These are phyloP conservation scores for Pseudevernia furfuracea DNA, from an alignment of 495 filamentous ascomycete genomes.

Conservation along the genomic window DNA sequence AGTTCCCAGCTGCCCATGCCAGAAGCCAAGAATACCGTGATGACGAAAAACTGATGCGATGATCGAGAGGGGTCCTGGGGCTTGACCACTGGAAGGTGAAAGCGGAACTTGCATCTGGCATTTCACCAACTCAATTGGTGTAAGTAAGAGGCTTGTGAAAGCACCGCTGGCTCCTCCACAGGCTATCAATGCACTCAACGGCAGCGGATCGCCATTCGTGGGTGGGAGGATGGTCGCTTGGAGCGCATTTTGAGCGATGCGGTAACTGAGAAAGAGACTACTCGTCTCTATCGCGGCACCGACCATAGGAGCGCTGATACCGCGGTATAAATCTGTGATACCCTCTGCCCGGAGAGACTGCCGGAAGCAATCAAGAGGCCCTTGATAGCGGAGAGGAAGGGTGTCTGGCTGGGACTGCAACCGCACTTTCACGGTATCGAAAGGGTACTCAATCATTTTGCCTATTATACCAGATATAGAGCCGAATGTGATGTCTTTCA, in stretches of 20 bases:
- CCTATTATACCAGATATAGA: constrained; percentile 82
- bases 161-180: constrained; percentile 83
- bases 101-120: constrained; percentile 90
- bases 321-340: constrained; percentile 79
- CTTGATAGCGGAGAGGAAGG: constrained; percentile 71
- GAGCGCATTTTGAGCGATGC: constrained; percentile 60
- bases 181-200: constrained; percentile 62
- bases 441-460: constrained; percentile 95
- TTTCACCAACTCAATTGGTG: constrained; percentile 94
- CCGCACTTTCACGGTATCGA: constrained; percentile 93
- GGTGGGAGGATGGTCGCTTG: constrained; percentile 41
- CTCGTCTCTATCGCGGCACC: constrained; percentile 93
- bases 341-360: constrained; percentile 72
- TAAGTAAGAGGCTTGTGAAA: constrained; percentile 82
- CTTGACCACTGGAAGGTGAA: constrained; percentile 31
- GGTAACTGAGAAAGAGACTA: constrained; percentile 84
- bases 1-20: constrained; percentile 90
- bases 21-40: constrained; percentile 79
- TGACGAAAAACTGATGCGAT: constrained; percentile 71
- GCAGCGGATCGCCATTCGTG: constrained; percentile 38
- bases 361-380: constrained; percentile 87
- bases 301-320: constrained; percentile 81
- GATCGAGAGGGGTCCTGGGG: constrained; percentile 49
- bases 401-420: constrained; percentile 68
- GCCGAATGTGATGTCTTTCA: constrained; percentile 77